phyloP scores from a whole-genome alignment of 2,329 filamentous ascomycete species.

The Alternaria sp. region DNA sequence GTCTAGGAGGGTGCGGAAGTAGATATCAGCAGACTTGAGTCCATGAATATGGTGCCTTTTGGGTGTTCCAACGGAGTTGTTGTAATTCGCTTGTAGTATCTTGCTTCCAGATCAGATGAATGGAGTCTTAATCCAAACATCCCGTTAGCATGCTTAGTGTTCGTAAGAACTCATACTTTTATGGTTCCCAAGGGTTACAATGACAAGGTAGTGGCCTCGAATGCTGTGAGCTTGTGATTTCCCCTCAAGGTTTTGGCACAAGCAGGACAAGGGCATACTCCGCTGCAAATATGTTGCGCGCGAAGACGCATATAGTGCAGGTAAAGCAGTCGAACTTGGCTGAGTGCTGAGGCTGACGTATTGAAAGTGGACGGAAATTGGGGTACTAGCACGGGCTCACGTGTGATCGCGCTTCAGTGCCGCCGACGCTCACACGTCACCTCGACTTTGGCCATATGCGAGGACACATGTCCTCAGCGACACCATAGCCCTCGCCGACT shows the following conservation, averaged over 20 bases:
- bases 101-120: not conserved
- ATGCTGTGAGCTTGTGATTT: too few species aligned
- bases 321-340: too few species aligned
- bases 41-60: not conserved
- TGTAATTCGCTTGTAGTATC: not conserved
- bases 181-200: too few species aligned
- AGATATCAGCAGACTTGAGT: not conserved
- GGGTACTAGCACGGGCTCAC: constrained; percentile 12
- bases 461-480: constrained; percentile 20
- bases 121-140: not conserved
- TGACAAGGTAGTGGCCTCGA: too few species aligned
- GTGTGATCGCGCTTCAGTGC: constrained; percentile 20
- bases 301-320: not conserved
- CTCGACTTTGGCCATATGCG: constrained; percentile 11
- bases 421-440: constrained; percentile 16
- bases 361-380: not conserved
- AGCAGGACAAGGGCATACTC: too few species aligned
- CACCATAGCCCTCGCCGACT: constrained; percentile 3
- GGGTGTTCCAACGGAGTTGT: not conserved
- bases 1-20: not conserved
- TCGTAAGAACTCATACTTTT: too few species aligned
- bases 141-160: too few species aligned
- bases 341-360: not conserved
- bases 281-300: too few species aligned
- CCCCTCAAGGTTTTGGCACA: too few species aligned